Percentiles rank a stretch among this genome's conserved stretches.
Evolutionary conservation across 73 alveolate species (phyloP).

Genomic region (Uronychia binucleata): DNA sequence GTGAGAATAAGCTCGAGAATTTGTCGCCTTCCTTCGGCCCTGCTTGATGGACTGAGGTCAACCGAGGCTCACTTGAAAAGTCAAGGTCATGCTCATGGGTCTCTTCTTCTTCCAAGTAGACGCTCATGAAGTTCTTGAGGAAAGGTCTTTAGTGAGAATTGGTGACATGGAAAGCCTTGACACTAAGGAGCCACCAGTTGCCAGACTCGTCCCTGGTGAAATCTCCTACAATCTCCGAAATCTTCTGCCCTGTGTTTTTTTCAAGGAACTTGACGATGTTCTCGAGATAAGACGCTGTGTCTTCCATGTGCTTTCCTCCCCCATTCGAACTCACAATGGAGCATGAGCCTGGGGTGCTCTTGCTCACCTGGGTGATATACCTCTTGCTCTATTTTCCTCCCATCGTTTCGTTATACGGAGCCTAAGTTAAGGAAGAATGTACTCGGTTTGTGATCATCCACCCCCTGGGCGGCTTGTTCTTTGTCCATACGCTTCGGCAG

Average conservation of each 20-base stretch:
- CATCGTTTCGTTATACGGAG: conserved; percentile 24
- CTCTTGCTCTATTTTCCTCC: conserved; percentile 59
- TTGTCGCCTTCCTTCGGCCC: conserved; percentile 25
- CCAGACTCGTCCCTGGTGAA: conserved; percentile 89
- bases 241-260: background rate
- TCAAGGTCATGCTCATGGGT: conserved; percentile 6
- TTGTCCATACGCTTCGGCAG: conserved; percentile 90
- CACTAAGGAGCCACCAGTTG: conserved; percentile 83
- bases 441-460: conserved; percentile 88
- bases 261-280: background rate
- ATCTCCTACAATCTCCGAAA: conserved; percentile 87
- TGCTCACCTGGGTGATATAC: conserved; percentile 73
- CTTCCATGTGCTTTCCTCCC: conserved; percentile 92
- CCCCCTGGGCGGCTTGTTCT: conserved; percentile 75
- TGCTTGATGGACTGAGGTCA: conserved; percentile 1
- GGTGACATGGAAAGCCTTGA: conserved; percentile 32
- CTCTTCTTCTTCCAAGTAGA: background rate
- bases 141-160: conserved; percentile 24
- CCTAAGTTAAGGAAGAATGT: too few species aligned
- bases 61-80: background rate
- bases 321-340: conserved; percentile 76
- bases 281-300: conserved; percentile 69
- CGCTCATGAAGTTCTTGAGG: conserved; percentile 21
- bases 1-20: conserved; percentile 22
- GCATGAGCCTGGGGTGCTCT: conserved; percentile 68